Evolutionary conservation across 1,284 basidiomycete species (phyloP).

Genomic region (Mycena citricolor): DNA sequence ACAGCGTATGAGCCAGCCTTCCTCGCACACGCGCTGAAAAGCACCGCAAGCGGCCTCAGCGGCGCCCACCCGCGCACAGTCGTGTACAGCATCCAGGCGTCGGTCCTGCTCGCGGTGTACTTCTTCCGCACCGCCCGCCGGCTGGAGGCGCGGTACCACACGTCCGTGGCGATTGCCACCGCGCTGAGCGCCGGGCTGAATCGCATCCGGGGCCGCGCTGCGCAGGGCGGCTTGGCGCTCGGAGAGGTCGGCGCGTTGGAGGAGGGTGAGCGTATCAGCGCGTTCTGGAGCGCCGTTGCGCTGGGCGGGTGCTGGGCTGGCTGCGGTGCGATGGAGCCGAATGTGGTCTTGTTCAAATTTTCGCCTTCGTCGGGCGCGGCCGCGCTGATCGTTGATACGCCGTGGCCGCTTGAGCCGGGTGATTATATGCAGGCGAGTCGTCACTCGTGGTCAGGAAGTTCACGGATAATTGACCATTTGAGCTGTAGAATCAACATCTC

Average conservation of each 20-base stretch:
- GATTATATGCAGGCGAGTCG: slow-evolving; percentile 44
- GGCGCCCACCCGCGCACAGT: slow-evolving; percentile 34
- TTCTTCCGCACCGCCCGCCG: slow-evolving; percentile 40
- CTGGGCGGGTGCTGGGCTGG: slow-evolving; percentile 50
- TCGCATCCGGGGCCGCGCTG: slow-evolving; percentile 31
- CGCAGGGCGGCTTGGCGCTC: slow-evolving; percentile 22
- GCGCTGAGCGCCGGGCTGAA: slow-evolving; percentile 38
- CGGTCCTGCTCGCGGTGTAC: slow-evolving; percentile 42
- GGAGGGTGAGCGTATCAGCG: slow-evolving; percentile 57
- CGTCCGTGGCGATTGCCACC: slow-evolving; percentile 37
- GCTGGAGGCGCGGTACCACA: slow-evolving; percentile 42
- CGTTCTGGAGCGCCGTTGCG: slow-evolving; percentile 54
- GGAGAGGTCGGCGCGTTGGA: slow-evolving; percentile 35
- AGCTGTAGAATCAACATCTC: neutral
- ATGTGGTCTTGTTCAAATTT: too few species aligned
- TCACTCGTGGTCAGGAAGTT: too few species aligned
- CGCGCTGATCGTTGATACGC: slow-evolving; percentile 50
- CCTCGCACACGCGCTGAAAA: slow-evolving; percentile 10
- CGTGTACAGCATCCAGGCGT: slow-evolving; percentile 27
- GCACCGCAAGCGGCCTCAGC: slow-evolving; percentile 32
- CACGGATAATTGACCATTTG: too few species aligned
- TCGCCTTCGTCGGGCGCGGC: neutral
- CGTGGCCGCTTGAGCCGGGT: slow-evolving; percentile 51
- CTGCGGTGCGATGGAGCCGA: slow-evolving; percentile 37
- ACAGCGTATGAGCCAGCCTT: slow-evolving; percentile 9